Evolutionary conservation across 805 yeast genomes (phyloP).

Genomic region (Yamadazyma laniorum): DNA sequence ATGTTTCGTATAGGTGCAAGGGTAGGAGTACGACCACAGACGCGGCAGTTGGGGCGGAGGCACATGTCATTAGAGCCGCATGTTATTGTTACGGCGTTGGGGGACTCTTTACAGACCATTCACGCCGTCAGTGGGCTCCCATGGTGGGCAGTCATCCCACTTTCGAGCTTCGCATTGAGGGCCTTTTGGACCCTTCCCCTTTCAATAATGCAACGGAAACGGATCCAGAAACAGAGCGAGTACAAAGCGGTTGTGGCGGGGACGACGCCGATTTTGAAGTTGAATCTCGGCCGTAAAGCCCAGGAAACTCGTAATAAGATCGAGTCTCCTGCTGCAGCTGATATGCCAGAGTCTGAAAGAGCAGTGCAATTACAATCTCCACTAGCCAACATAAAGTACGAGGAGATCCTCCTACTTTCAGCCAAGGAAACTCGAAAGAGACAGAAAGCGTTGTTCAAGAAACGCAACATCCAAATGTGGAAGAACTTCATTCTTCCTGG

Average conservation of each 20-base stretch:
- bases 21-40: not conserved
- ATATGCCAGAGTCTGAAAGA: conserved; percentile 1
- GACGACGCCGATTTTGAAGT: conserved; percentile 69
- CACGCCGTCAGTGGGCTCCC: conserved; percentile 66
- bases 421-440: conserved; percentile 76
- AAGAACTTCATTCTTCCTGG: conserved; percentile 73
- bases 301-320: conserved; percentile 32
- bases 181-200: conserved; percentile 71
- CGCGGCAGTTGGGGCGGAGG: not conserved
- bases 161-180: conserved; percentile 65
- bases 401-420: conserved; percentile 72
- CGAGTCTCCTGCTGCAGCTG: conserved; percentile 11
- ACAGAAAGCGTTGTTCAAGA: conserved; percentile 67
- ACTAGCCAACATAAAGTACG: conserved; percentile 55
- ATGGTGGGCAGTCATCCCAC: conserved; percentile 81
- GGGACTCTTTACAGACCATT: conserved; percentile 42
- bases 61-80: conserved; percentile 4
- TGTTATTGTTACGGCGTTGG: conserved; percentile 27
- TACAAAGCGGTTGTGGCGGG: conserved; percentile 72
- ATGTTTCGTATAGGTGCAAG: not conserved
- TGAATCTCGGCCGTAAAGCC: conserved; percentile 50
- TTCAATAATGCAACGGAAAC: conserved; percentile 66
- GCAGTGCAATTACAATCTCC: conserved; percentile 24
- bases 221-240: conserved; percentile 68
- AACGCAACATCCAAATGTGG: conserved; percentile 73